A percentile compares a stretch with the other conserved stretches of the same genome.
These are phyloP conservation scores for Ogataea trehalophila DNA, from an alignment of 805 yeast genomes.

Conservation along the genomic window DNA sequence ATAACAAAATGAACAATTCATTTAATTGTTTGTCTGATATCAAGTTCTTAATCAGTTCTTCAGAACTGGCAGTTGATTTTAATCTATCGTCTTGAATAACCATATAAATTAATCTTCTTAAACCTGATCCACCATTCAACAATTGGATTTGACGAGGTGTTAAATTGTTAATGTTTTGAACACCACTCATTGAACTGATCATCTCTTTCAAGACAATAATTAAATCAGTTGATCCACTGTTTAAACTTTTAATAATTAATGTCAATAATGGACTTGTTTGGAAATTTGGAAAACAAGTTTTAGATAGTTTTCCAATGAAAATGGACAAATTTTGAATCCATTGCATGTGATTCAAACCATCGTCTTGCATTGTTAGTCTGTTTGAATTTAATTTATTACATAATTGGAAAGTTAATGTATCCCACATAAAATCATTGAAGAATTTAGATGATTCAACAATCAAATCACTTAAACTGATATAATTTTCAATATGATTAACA, in stretches of 20 bases:
- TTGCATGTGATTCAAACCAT: conserved; percentile 74
- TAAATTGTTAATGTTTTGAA: conserved; percentile 63
- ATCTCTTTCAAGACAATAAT: conserved; percentile 64
- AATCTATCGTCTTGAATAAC: conserved; percentile 59
- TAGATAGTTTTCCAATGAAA: conserved; percentile 71
- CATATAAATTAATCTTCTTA: conserved; percentile 49
- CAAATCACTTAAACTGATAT: conserved; percentile 76
- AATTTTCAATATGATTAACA: conserved; percentile 82
- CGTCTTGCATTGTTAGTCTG: conserved; percentile 62
- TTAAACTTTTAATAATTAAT: conserved; percentile 59
- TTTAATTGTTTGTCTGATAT: conserved; percentile 40
- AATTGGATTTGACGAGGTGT: conserved; percentile 59
- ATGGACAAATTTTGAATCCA: conserved; percentile 84
- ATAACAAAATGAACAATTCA: conserved; percentile 64
- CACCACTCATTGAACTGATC: conserved; percentile 71
- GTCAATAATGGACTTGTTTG: conserved; percentile 58
- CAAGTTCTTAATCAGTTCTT: conserved; percentile 43
- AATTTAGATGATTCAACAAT: conserved; percentile 74
- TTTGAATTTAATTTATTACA: conserved; percentile 65
- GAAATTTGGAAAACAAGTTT: conserved; percentile 46
- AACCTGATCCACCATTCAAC: conserved; percentile 58
- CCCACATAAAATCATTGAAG: conserved; percentile 80
- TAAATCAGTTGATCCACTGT: conserved; percentile 52
- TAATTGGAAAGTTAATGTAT: conserved; percentile 69
- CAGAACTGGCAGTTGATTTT: conserved; percentile 42